These are phyloP conservation scores for Tribonema minus DNA, from an alignment of 108 stramenopile species.

Conservation along the genomic window DNA sequence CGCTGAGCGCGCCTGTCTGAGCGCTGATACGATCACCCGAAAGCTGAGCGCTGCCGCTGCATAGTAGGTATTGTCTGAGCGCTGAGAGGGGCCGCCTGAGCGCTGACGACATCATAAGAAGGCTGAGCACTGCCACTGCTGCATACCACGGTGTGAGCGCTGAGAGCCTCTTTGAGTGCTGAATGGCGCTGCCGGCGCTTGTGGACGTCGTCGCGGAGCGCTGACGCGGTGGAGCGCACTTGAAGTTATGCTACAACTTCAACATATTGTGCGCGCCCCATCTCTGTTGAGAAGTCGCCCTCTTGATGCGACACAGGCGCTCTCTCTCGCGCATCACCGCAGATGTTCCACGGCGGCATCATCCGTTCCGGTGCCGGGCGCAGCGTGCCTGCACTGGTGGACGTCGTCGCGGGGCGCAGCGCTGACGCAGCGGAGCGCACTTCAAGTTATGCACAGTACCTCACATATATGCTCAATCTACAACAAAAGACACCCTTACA, in stretches of 20 bases:
- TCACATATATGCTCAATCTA: no score
- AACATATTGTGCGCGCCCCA: no score
- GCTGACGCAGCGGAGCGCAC: background rate
- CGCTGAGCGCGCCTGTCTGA: background rate
- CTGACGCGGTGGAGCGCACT: background rate
- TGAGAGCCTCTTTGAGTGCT: background rate
- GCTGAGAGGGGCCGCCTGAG: background rate
- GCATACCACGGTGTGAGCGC: background rate
- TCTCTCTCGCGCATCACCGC: no score
- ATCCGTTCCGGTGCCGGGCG: conserved; percentile 29
- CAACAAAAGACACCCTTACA: no score
- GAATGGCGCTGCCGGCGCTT: background rate
- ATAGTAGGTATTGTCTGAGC: background rate
- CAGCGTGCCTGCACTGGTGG: conserved; percentile 23
- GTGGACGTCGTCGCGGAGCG: background rate
- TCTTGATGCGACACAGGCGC: no score
- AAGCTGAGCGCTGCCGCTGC: background rate
- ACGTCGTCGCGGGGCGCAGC: conserved; percentile 21
- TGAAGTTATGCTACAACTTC: no score
- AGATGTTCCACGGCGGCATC: conserved; percentile 5
- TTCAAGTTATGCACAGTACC: no score
- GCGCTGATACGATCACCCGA: background rate
- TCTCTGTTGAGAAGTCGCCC: no score
- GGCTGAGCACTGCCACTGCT: background rate
- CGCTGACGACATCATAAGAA: background rate